Evolutionary conservation across 257 asterid genomes (phyloP).

Genomic region (Paulownia fortunei): DNA sequence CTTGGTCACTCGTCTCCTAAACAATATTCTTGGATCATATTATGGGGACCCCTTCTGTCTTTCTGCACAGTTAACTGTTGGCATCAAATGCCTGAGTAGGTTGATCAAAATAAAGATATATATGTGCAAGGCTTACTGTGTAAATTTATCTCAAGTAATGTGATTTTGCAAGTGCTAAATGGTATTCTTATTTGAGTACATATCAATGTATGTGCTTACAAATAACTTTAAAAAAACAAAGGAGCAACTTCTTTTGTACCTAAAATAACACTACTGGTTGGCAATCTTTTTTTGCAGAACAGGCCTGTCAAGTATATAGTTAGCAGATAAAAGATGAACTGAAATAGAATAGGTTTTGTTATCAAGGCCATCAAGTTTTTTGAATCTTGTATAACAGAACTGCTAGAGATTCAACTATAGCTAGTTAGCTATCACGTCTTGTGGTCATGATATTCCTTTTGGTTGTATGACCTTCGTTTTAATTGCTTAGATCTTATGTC

Average conservation of each 20-base stretch:
- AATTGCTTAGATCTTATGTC: conserved; percentile 9
- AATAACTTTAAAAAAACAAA: not conserved
- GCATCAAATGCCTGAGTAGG: not conserved
- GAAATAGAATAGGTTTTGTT: not conserved
- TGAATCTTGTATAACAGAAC: not conserved
- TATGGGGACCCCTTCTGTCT: not conserved
- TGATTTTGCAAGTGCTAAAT: not conserved
- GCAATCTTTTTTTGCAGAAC: not conserved
- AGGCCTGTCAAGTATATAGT: not conserved
- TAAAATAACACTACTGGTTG: not conserved
- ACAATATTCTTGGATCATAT: not conserved
- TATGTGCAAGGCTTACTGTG: not conserved
- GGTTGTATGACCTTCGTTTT: not conserved
- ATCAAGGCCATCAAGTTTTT: not conserved
- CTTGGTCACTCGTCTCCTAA: not conserved
- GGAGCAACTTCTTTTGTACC: not conserved
- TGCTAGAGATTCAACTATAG: conserved; percentile 6
- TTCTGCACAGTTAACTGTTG: conserved; percentile 2
- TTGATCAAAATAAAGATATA: not conserved
- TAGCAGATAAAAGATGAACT: not conserved
- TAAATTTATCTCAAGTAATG: not conserved
- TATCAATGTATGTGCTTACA: not conserved
- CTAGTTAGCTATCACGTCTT: not conserved
- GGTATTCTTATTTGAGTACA: not conserved
- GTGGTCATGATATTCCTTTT: not conserved